Conservation (phyloP, 2,329 filamentous ascomycete genomes). For the Claviceps arundinis region DNA sequence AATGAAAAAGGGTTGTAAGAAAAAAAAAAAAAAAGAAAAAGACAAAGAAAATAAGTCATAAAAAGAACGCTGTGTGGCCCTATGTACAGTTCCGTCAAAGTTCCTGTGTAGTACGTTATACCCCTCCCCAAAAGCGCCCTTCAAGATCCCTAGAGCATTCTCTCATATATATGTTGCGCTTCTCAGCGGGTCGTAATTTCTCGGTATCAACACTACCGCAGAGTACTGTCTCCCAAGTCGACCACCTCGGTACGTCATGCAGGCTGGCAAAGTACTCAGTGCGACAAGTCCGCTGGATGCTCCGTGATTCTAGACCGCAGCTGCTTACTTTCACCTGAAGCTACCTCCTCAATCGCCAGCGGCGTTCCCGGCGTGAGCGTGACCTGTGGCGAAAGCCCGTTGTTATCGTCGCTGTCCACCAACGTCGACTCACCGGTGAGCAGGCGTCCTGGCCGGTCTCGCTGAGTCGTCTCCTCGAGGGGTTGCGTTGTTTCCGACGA, state of each 20-base stretch:
- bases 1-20: background rate
- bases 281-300: slow-evolving; percentile 19
- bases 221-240: no score
- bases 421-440: slow-evolving; percentile 4
- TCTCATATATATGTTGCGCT: background rate
- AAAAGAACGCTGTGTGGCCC: background rate
- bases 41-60: background rate
- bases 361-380: slow-evolving; percentile 27
- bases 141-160: background rate
- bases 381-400: slow-evolving; percentile 4
- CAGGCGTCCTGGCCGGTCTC: background rate
- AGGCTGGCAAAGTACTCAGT: slow-evolving; percentile 11
- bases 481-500: slow-evolving; percentile 3
- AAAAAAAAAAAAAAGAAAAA: background rate
- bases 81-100: background rate
- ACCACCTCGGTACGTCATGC: no score
- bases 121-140: background rate
- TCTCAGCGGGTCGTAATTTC: background rate
- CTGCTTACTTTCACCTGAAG: slow-evolving; percentile 28
- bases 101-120: background rate
- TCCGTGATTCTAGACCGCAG: slow-evolving; percentile 26
- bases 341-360: slow-evolving; percentile 17
- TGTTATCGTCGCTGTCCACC: background rate
- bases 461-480: background rate
- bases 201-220: no score